phyloP scores from a whole-genome alignment of 768 basidiomycete genomes.

The Coprinopsis cinerea region DNA sequence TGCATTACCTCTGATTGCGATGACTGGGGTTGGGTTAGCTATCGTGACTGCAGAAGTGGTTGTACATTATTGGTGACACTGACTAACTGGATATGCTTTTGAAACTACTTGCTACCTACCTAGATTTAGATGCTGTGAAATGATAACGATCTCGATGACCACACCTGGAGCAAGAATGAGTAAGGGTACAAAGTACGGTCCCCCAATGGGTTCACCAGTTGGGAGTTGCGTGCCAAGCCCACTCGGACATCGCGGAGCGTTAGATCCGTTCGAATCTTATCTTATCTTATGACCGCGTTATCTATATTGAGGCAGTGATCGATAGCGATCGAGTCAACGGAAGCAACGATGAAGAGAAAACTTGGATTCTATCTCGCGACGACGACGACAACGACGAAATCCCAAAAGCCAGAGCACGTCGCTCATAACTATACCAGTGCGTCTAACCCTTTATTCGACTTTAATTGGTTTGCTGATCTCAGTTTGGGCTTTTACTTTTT shows the following conservation, averaged over 20 bases:
- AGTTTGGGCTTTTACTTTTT: background rate
- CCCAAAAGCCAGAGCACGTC: too few species aligned
- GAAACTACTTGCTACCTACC: too few species aligned
- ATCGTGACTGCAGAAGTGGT: background rate
- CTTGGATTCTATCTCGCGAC: background rate
- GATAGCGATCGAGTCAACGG: background rate
- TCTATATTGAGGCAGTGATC: too few species aligned
- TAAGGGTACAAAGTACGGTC: too few species aligned
- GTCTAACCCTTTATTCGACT: background rate
- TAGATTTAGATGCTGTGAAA: too few species aligned
- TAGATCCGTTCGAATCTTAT: too few species aligned
- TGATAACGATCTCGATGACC: too few species aligned
- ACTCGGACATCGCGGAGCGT: too few species aligned
- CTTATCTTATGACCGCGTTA: background rate
- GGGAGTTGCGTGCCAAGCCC: too few species aligned
- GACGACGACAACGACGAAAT: too few species aligned
- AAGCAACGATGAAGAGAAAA: background rate
- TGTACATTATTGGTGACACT: background rate
- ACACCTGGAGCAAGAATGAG: too few species aligned
- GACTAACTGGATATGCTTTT: background rate
- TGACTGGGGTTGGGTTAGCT: constrained; percentile 45
- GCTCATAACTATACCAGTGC: background rate
- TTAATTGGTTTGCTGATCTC: background rate
- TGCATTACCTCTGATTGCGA: constrained; percentile 47
- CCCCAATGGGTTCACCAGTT: too few species aligned